Conservation (phyloP, 2,329 filamentous ascomycete genomes). For the Plenodomus tracheiphilus region DNA sequence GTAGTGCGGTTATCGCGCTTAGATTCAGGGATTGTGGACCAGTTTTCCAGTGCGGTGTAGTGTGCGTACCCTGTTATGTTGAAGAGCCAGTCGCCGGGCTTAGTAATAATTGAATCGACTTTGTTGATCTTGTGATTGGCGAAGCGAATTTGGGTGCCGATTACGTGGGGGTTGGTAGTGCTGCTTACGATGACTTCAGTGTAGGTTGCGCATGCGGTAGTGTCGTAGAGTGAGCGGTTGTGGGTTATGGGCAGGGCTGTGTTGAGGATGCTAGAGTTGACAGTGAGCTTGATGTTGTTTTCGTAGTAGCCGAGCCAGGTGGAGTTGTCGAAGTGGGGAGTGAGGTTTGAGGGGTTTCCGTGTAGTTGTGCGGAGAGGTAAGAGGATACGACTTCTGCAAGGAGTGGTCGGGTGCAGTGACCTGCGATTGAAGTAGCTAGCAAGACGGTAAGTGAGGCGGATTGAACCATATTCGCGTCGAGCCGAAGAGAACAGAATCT, state of each 20-base stretch:
- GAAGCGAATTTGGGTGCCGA: slow-evolving; percentile 30
- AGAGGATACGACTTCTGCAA: slow-evolving; percentile 16
- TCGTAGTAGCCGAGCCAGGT: slow-evolving; percentile 34
- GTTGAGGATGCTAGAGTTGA: slow-evolving; percentile 20
- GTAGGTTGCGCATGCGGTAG: slow-evolving; percentile 25
- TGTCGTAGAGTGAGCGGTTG: slow-evolving; percentile 26
- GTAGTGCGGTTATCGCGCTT: slow-evolving; percentile 14
- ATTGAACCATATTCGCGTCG: no score
- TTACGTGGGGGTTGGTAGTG: slow-evolving; percentile 24
- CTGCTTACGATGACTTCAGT: slow-evolving; percentile 30
- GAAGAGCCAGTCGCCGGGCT: slow-evolving; percentile 34
- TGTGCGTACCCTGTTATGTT: slow-evolving; percentile 22
- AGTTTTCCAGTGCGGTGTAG: slow-evolving; percentile 19
- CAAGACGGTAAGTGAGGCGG: no score
- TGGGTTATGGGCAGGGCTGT: slow-evolving; percentile 22
- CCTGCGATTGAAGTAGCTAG: no score
- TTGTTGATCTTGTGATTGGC: slow-evolving; percentile 30
- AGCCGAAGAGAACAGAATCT: no score
- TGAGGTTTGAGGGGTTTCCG: slow-evolving; percentile 16
- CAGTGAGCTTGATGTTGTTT: slow-evolving; percentile 21
- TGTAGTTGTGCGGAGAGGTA: slow-evolving; percentile 23
- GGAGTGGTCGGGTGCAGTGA: slow-evolving; percentile 21
- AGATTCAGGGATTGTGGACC: slow-evolving; percentile 15
- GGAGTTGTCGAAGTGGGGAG: slow-evolving; percentile 24
- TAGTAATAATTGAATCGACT: slow-evolving; percentile 27